Evolutionary conservation across 1,139 yeast genomes (phyloP), one percentile per base, ranked within the genome.

Genomic region (Kluyveromyces sp.): DNA sequence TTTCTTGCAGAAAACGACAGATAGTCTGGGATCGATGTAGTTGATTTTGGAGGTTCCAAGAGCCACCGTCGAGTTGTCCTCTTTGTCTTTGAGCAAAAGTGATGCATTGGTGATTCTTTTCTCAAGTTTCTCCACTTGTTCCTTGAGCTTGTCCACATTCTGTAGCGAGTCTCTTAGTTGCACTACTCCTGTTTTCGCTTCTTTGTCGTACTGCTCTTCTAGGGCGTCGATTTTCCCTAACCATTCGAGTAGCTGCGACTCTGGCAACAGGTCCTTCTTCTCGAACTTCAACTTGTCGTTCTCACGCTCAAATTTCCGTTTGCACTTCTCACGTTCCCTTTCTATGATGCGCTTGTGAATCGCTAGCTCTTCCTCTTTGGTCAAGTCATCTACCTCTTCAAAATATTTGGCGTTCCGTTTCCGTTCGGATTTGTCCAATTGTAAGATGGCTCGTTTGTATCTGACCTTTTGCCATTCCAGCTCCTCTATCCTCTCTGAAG

Each of bases 11-110:
- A 88, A 92, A 74, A 86, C 80, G 39, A 86, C 96, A 0, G 95
- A 81, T 55, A 92, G 70, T 54, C 98, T 73, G 20, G 98, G 98
- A 64, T 92, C 98, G 49, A 89, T 89, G 70, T 89, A 89, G 64
- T 89, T 89, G 75, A 86, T 80, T 68, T 89, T 89, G 32, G 95
- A 85, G 0, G 98, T 89, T 37, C 95, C 89, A 55, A 89, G 71
- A 0, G 97, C 89, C 25, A 92, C 97, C 53, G 86, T 87, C 0
- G 96, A 86, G 61, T 89, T 89, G 60, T 87, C 96, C 62, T 89
- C 95, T 64, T 85, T 87, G 61, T 89, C 97, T 63, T 86, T 82
- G 60, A 87, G 73, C 61, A 83, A 94, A 50, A 88, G 70, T 20
- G 77, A 69, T 2, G 86, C 80, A 48, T 77, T 82, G 41, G 72